These are phyloP conservation scores for Lichina pygmaea DNA, from an alignment of 495 filamentous ascomycete species.

Conservation along the genomic window DNA sequence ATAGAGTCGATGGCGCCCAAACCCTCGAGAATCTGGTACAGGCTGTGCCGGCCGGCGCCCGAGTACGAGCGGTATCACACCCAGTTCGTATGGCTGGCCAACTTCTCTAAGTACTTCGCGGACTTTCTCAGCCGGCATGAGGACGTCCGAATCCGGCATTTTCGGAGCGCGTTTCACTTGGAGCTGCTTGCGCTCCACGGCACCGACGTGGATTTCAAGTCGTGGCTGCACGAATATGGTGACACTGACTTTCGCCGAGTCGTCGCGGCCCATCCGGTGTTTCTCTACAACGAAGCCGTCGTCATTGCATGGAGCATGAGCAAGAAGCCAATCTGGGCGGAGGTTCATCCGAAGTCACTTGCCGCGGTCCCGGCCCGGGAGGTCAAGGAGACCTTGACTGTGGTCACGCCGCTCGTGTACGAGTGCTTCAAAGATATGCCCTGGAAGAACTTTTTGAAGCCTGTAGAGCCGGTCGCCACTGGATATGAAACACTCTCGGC, in stretches of 20 bases:
- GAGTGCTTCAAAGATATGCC: constrained; percentile 32
- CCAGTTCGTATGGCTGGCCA: constrained; percentile 38
- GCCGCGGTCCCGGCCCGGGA: constrained; percentile 5
- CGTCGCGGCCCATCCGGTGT: constrained; percentile 27
- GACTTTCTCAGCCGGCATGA: constrained; percentile 23
- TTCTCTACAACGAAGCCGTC: constrained; percentile 31
- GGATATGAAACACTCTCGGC: neutral
- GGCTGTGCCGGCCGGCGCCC: constrained; percentile 20
- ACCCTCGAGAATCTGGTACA: constrained; percentile 28
- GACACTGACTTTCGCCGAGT: constrained; percentile 27
- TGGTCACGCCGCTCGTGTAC: constrained; percentile 40
- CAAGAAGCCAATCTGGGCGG: constrained; percentile 19
- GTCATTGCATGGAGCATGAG: constrained; percentile 7
- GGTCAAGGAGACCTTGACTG: constrained; percentile 16
- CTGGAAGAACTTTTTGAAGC: constrained; percentile 15
- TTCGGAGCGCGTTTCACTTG: constrained; percentile 21
- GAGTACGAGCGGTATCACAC: constrained; percentile 31
- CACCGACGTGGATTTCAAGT: constrained; percentile 10
- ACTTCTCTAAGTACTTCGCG: constrained; percentile 37
- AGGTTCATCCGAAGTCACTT: constrained; percentile 11
- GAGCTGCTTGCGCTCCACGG: constrained; percentile 24
- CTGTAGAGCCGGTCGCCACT: neutral
- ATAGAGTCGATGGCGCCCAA: constrained; percentile 22
- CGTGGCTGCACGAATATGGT: constrained; percentile 21
- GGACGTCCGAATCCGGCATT: constrained; percentile 20